phyloP scores from a whole-genome alignment of 768 basidiomycete genomes.

The Pulveroboletus sp. region DNA sequence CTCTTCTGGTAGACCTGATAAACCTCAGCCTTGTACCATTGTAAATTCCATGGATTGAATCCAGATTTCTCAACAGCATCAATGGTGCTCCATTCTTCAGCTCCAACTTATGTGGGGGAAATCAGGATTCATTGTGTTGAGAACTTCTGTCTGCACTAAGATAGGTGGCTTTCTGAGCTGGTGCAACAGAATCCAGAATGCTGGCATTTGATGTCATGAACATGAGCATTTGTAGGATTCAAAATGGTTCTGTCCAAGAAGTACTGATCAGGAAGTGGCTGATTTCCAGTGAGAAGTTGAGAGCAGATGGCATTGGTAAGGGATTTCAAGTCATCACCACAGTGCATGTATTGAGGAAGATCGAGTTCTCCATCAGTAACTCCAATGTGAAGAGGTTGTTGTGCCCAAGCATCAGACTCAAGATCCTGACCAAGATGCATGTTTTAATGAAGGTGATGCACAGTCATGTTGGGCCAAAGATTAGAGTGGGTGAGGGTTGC shows the following conservation, averaged over 20 bases:
- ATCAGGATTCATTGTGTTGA: neutral
- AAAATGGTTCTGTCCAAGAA: neutral
- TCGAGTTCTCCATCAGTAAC: neutral
- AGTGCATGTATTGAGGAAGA: neutral
- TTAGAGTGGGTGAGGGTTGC: neutral
- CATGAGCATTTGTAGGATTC: neutral
- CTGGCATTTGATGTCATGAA: neutral
- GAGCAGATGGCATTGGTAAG: too few species aligned
- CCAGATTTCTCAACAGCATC: too few species aligned
- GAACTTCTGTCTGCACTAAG: neutral
- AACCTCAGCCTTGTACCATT: too few species aligned
- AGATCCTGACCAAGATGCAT: neutral
- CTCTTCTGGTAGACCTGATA: too few species aligned
- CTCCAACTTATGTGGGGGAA: too few species aligned
- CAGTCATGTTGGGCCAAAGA: neutral
- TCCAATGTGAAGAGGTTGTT: neutral
- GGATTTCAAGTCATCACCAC: neutral
- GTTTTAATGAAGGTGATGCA: neutral
- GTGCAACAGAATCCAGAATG: neutral
- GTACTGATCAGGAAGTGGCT: neutral
- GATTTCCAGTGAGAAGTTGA: neutral
- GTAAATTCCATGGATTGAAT: too few species aligned
- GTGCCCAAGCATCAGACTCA: neutral
- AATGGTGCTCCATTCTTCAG: too few species aligned
- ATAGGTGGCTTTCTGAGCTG: neutral